phyloP scores from a whole-genome alignment of 768 basidiomycete genomes.

The Kwoniella pini region DNA sequence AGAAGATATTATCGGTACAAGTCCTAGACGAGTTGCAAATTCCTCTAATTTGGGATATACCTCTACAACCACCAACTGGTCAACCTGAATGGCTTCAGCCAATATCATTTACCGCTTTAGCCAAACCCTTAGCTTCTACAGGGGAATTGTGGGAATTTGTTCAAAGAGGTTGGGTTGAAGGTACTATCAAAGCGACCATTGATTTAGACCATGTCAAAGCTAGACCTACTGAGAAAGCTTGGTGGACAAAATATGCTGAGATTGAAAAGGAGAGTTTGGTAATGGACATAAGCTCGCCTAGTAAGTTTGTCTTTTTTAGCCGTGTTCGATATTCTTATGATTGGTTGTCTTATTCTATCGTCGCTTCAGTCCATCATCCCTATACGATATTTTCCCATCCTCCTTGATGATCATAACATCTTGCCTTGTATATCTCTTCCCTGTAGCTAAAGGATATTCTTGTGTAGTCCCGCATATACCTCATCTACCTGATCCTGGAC shows the following conservation, averaged over 20 bases:
- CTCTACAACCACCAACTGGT: not conserved
- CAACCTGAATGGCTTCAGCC: constrained; percentile 38
- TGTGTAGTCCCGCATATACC: constrained; percentile 38
- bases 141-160: constrained; percentile 41
- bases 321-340: not conserved
- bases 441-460: too few species aligned
- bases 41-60: constrained; percentile 29
- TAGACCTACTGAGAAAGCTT: constrained; percentile 20
- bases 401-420: too few species aligned
- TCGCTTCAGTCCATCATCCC: constrained; percentile 23
- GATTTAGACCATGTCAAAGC: constrained; percentile 30
- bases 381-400: constrained; percentile 13
- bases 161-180: constrained; percentile 40
- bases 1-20: constrained; percentile 24
- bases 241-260: constrained; percentile 37
- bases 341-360: constrained; percentile 8
- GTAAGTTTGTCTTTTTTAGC: constrained; percentile 37
- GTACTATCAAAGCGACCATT: constrained; percentile 28
- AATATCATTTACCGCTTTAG: constrained; percentile 30
- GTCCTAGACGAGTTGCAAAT: constrained; percentile 20
- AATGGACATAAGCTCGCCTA: constrained; percentile 32
- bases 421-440: too few species aligned
- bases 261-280: constrained; percentile 36
- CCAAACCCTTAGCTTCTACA: constrained; percentile 34
- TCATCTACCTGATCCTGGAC: constrained; percentile 40